Percentiles rank a stretch among this genome's conserved stretches.
These are phyloP conservation scores for Eucalyptus pumila DNA, from an alignment of 345 rosid genomes.

Conservation along the genomic window DNA sequence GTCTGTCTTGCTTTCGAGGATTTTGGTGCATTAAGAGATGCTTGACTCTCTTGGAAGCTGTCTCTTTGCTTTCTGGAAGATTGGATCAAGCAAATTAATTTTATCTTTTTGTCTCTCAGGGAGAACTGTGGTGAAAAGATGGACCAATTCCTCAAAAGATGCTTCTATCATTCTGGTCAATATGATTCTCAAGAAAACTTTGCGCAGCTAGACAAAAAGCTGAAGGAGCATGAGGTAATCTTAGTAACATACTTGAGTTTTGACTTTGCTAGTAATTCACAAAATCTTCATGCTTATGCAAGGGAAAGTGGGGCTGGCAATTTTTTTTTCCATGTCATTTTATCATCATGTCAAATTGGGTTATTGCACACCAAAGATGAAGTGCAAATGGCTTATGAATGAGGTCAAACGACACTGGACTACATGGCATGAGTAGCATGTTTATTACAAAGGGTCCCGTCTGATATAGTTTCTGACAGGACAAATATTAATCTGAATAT, in stretches of 20 bases:
- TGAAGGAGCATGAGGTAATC: conserved; percentile 82
- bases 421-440: neutral
- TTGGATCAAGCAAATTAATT: neutral
- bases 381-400: neutral
- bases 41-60: neutral
- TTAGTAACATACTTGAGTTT: neutral
- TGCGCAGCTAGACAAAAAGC: conserved; percentile 63
- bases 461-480: neutral
- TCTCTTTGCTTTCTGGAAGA: neutral
- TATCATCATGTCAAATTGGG: neutral
- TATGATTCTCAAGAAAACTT: conserved; percentile 80
- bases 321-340: neutral
- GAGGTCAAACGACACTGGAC: neutral
- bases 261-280: neutral
- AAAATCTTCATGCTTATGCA: neutral
- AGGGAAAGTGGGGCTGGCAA: neutral
- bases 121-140: conserved; percentile 89
- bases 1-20: neutral
- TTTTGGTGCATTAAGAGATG: neutral
- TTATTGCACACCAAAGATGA: neutral
- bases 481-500: neutral
- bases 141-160: conserved; percentile 90
- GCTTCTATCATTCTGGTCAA: conserved; percentile 97
- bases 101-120: conserved; percentile 16
- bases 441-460: neutral